phyloP scores from a whole-genome alignment of 495 filamentous ascomycete species.

The Hypoxylon lienhwacheense region DNA sequence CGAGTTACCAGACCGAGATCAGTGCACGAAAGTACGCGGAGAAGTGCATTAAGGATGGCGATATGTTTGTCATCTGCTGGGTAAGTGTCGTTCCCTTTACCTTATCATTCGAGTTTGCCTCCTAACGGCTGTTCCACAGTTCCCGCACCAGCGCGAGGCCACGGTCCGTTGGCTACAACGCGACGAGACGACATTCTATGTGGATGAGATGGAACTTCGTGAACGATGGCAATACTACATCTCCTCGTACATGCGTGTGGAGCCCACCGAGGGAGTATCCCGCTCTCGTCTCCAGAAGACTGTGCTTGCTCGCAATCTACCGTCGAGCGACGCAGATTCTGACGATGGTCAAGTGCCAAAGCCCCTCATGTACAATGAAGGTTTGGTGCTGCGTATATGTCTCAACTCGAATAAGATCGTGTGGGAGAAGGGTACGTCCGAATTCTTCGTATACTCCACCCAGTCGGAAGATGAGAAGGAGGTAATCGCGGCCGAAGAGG shows the following conservation, averaged over 20 bases:
- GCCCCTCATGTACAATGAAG: conserved; percentile 67
- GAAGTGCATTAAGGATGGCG: conserved; percentile 82
- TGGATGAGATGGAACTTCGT: conserved; percentile 59
- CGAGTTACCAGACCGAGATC: conserved; percentile 81
- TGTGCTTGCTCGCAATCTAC: conserved; percentile 75
- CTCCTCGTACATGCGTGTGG: conserved; percentile 81
- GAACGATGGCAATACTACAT: conserved; percentile 90
- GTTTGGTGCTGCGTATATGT: conserved; percentile 76
- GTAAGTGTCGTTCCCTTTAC: conserved; percentile 56
- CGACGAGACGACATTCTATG: conserved; percentile 79
- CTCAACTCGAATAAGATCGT: conserved; percentile 80
- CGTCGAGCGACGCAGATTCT: conserved; percentile 50
- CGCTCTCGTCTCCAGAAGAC: conserved; percentile 64
- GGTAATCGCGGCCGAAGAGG: conserved; percentile 48
- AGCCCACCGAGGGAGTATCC: conserved; percentile 83
- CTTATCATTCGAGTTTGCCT: background rate
- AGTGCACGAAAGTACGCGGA: conserved; percentile 84
- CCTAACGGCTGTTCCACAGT: conserved; percentile 45
- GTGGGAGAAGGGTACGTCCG: conserved; percentile 67
- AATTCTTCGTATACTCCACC: conserved; percentile 54
- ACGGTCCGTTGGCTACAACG: conserved; percentile 71
- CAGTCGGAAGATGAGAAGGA: conserved; percentile 38
- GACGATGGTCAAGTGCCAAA: conserved; percentile 53
- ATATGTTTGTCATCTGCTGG: conserved; percentile 81
- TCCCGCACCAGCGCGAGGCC: conserved; percentile 60